Evolutionary conservation across 116 monocot genomes (phyloP), one percentile per base, ranked within the genome.

Genomic region (Cymodocea nodosa): DNA sequence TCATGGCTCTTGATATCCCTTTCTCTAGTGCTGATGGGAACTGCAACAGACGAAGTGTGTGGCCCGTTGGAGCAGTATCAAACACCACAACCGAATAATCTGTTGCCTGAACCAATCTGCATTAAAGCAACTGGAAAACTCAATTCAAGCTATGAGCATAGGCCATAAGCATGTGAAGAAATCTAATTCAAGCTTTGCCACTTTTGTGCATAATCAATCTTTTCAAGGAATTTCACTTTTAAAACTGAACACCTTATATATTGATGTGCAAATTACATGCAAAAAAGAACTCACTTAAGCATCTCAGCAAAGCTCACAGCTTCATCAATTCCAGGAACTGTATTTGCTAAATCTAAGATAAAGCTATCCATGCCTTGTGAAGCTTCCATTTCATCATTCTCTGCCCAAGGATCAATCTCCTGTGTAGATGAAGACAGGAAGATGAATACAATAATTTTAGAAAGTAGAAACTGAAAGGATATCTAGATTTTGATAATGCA

Each of bases 221-320:
- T n/a, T n/a, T n/a, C n/a, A n/a, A n/a, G n/a, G n/a, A n/a, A n/a
- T n/a, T n/a, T n/a, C n/a, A n/a, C n/a, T n/a, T n/a, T n/a, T n/a
- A n/a, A n/a, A n/a, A n/a, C n/a, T n/a, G n/a, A n/a, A n/a, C n/a
- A n/a, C n/a, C n/a, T n/a, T n/a, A n/a, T n/a, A n/a, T n/a, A n/a
- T n/a, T n/a, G n/a, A n/a, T n/a, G n/a, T n/a, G n/a, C n/a, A n/a
- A n/a, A n/a, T 13, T 37, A 37, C 37, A 37, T 37, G 37, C 4
- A 37, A 37, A 37, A 37, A 37, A 36, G 49, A 76, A 84, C n/a
- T 72, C 60, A 84, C 90, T 97, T 97, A 13, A 97, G 75, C 97
- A 97, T 97, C 67, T 97, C 97, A 51, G 91, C 97, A 73, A 97
- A 97, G 64, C 91, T 97, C 97, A 91, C 85, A 65, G 97, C 97